Base-by-base conservation (phyloP, 768 basidiomycete genomes). In the Obba rivulosa region DNA sequence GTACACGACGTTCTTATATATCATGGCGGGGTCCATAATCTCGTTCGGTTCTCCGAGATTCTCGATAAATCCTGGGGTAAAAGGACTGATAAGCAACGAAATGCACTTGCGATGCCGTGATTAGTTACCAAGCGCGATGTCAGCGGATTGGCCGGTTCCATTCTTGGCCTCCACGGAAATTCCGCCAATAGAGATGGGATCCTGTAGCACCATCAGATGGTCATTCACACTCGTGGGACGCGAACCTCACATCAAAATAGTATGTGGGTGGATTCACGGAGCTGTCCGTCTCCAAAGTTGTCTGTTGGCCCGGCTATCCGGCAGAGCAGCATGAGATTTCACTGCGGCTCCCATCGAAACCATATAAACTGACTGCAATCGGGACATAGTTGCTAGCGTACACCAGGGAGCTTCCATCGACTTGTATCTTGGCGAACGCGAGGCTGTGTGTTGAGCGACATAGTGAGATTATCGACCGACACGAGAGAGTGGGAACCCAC, bases 301-400 rank as follows among this genome's bases (percentile, higher is more conserved):
- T 51, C 2, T 20, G 16, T 23, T 51, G 24, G 18, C 50, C 50
- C n/a, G 34, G 28, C 50, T 51, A 9, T n/a, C 16, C 22, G 4
- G 21, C 37, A 22, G 8, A 41, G 35, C 21, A 31, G 17, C 21
- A 16, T 18, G 34, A 23, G 3, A 17, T 11, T 4, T 20, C 18
- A 9, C 5, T 17, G 20, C 21, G 13, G n/a, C n/a, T n/a, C n/a
- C n/a, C n/a, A n/a, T 22, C 14, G 34, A 25, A 9, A 8, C 7
- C 5, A n/a, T 44, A 1, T 25, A 13, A 31, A 31, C 28, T 25
- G 18, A 50, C 49, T 14, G 34, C 20, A n/a, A 51, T 51, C 8
- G 44, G 44, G n/a, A 28, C 45, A 18, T 51, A 51, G 23, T 34
- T 51, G n/a, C 50, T 34, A 8, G 45, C 44, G 20, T 40, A 41